These are phyloP conservation scores for Suillus occidentalis DNA, from an alignment of 768 basidiomycete species.

Conservation along the genomic window DNA sequence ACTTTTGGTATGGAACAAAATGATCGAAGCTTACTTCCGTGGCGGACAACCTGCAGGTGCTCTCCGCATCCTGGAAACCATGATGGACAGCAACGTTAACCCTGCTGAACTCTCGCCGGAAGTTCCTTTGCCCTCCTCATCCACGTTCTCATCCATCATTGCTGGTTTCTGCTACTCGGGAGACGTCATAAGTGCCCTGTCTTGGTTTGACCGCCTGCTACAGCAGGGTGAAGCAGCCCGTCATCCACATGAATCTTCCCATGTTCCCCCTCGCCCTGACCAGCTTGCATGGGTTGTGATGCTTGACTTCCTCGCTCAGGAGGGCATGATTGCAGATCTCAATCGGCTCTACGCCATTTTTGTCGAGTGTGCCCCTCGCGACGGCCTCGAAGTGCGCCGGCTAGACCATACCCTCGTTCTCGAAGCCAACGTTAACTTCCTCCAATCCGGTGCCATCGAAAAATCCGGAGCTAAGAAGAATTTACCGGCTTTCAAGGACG, in stretches of 20 bases:
- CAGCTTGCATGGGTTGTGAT: conserved; percentile 56
- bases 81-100: conserved; percentile 53
- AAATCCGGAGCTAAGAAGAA: conserved; percentile 9
- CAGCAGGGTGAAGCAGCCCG: conserved; percentile 36
- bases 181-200: conserved; percentile 61
- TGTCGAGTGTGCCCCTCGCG: conserved; percentile 33
- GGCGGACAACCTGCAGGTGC: conserved; percentile 62
- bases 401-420: conserved; percentile 46
- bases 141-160: conserved; percentile 66
- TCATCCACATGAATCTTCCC: conserved; percentile 44
- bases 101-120: conserved; percentile 36
- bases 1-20: conserved; percentile 66
- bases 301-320: conserved; percentile 51
- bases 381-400: conserved; percentile 34
- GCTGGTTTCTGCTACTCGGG: conserved; percentile 56
- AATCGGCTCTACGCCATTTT: conserved; percentile 52
- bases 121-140: conserved; percentile 56
- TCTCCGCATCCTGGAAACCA: conserved; percentile 63
- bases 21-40: conserved; percentile 75
- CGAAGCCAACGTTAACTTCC: conserved; percentile 38
- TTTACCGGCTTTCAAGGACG: conserved; percentile 24
- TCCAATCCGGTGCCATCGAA: conserved; percentile 24
- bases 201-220: conserved; percentile 72
- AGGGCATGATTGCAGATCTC: conserved; percentile 49
- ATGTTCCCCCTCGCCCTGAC: conserved; percentile 52